Evolutionary conservation across 2,329 filamentous ascomycete species (phyloP).

Genomic region (Calonectria pteridis): DNA sequence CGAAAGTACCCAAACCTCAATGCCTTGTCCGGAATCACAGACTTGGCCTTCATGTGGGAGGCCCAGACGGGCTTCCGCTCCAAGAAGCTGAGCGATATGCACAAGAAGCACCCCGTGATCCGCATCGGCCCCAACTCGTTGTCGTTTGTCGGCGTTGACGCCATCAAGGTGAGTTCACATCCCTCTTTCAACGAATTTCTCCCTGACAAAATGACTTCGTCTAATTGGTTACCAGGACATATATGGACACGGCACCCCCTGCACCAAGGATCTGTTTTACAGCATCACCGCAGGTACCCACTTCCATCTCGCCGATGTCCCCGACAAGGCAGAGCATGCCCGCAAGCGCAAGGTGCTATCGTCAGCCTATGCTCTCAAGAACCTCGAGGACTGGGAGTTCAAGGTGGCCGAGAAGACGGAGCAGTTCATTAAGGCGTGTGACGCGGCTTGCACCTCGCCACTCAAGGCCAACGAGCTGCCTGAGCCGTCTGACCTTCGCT

Average conservation of each 20-base stretch:
- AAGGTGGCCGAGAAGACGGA: conserved; percentile 66
- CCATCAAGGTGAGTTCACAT: conserved; percentile 33
- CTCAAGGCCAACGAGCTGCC: conserved; percentile 45
- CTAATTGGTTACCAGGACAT: conserved; percentile 43
- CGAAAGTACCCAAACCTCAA: conserved; percentile 40
- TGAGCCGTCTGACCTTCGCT: conserved; percentile 54
- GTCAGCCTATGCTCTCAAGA: conserved; percentile 65
- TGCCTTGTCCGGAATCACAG: conserved; percentile 35
- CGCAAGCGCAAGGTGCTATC: conserved; percentile 64
- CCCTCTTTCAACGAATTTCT: background rate
- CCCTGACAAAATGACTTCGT: background rate
- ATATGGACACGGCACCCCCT: conserved; percentile 61
- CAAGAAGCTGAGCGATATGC: conserved; percentile 61
- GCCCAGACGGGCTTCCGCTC: conserved; percentile 53
- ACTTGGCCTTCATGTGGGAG: conserved; percentile 37
- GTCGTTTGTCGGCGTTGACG: conserved; percentile 36
- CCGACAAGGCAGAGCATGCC: conserved; percentile 64
- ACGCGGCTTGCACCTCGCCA: conserved; percentile 55
- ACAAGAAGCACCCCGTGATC: conserved; percentile 55
- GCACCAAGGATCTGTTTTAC: conserved; percentile 63
- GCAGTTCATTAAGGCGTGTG: conserved; percentile 58
- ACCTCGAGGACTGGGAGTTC: conserved; percentile 66
- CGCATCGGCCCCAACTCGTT: conserved; percentile 45
- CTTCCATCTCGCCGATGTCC: conserved; percentile 64
- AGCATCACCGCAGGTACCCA: conserved; percentile 59